Evolutionary conservation across 2,329 filamentous ascomycete species (phyloP).

Genomic region (Sphaerulina musiva): DNA sequence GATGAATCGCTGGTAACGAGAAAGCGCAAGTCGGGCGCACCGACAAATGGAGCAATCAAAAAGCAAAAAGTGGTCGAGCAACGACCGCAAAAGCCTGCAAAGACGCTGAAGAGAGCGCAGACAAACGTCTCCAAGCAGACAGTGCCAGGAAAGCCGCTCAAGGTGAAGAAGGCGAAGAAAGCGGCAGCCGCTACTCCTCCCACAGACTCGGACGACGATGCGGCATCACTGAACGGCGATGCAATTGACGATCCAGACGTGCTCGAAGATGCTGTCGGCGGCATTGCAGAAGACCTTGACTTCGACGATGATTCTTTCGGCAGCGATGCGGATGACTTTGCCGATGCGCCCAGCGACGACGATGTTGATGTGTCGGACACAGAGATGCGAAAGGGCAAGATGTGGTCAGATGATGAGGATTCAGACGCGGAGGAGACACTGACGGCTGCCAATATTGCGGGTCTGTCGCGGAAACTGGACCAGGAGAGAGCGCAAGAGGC

Average conservation of each 20-base stretch:
- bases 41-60: conserved; percentile 52
- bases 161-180: conserved; percentile 26
- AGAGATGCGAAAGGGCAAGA: conserved; percentile 45
- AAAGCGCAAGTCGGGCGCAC: conserved; percentile 72
- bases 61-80: conserved; percentile 58
- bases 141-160: conserved; percentile 1
- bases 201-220: conserved; percentile 32
- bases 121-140: conserved; percentile 31
- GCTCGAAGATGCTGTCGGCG: conserved; percentile 45
- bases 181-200: conserved; percentile 28
- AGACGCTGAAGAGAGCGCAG: conserved; percentile 31
- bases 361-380: conserved; percentile 61
- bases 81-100: conserved; percentile 39
- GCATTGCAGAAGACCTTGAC: conserved; percentile 29
- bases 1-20: conserved; percentile 69
- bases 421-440: conserved; percentile 83
- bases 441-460: conserved; percentile 92
- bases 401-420: conserved; percentile 93
- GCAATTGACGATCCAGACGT: conserved; percentile 36
- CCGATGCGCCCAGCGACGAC: conserved; percentile 34
- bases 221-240: conserved; percentile 25
- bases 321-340: conserved; percentile 31
- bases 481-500: conserved; percentile 68
- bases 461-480: conserved; percentile 79
- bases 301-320: conserved; percentile 31